Base-by-base conservation (phyloP, 129 eudicot genomes). In the Artemisia annua region DNA sequence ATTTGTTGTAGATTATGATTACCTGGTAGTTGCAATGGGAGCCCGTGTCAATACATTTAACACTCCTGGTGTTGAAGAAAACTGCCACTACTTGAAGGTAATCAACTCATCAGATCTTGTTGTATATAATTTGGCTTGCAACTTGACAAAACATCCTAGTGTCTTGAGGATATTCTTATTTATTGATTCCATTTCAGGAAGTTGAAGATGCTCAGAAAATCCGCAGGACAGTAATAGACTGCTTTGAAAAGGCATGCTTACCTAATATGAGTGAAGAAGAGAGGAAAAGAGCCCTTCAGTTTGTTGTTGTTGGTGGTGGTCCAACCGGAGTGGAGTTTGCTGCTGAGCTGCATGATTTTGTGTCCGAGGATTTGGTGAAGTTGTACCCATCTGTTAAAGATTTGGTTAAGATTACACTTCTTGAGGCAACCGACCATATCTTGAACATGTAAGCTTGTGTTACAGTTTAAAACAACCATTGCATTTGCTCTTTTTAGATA, bases 251-350 rank as follows among this genome's bases (percentile, higher is more conserved):
- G 75, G 97, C 97, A 13, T 82, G 87, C 72, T 76, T 91, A 65
- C 97, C 97, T 66, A 85, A 59, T 76, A 77, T 91, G 55, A 88
- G 77, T 78, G 92, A 88, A 58, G 97, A 91, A 66, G 97, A 91
- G 84, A 88, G 85, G 75, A 80, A 71, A 70, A 76, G 78, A 66
- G 68, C 82, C 64, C 97, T 91, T 79, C 87, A 86, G 79, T 91
- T 91, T 82, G 97, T 91, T 63, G 76, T 91, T 71, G 97, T 91
- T 73, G 97, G 97, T 78, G 97, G 97, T 32, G 97, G 97, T 22
- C 97, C 97, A 63, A 88, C 92, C 6, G 97, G 97, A 66, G 97
- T 91, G 49, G 97, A 91, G 86, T 91, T 91, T 76, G 95, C 97
- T 9, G 97, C 97, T 57, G 95, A 88, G 79, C 91, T 91, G 76